A percentile compares a stretch with the other conserved stretches of the same genome.
Conservation (phyloP, 805 yeast species). For the Candida suzukii region DNA sequence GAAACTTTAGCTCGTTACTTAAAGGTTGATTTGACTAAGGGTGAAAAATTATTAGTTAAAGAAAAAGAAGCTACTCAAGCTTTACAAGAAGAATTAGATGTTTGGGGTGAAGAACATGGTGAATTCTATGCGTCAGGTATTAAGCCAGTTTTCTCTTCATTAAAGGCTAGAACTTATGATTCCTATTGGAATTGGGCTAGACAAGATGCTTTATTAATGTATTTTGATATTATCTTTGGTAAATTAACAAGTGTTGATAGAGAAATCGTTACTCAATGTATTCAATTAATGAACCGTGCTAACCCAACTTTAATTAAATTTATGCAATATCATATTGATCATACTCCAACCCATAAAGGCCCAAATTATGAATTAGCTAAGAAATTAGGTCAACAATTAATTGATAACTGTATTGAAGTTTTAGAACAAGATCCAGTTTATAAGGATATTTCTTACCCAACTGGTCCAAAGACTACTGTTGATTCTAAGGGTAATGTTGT, state of each 20-base stretch:
- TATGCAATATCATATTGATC: conserved; percentile 91
- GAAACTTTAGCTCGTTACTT: conserved; percentile 93
- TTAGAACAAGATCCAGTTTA: conserved; percentile 76
- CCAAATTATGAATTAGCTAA: conserved; percentile 90
- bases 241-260: conserved; percentile 85
- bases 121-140: conserved; percentile 92
- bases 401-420: conserved; percentile 92
- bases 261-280: conserved; percentile 93
- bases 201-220: conserved; percentile 91
- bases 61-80: conserved; percentile 81
- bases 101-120: conserved; percentile 86
- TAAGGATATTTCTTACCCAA: conserved; percentile 91
- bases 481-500: conserved; percentile 82
- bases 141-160: conserved; percentile 79
- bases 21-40: conserved; percentile 85
- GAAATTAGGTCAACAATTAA: conserved; percentile 84
- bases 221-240: conserved; percentile 94
- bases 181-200: conserved; percentile 99
- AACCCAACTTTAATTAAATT: conserved; percentile 89
- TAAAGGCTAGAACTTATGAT: conserved; percentile 94
- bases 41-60: conserved; percentile 75
- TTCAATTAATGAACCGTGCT: conserved; percentile 95
- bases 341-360: conserved; percentile 79
- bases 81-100: conserved; percentile 85
- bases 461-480: conserved; percentile 88